A percentile compares a stretch with the other conserved stretches of the same genome.
These are phyloP conservation scores for Colletotrichum sp. DNA, from an alignment of 2,329 filamentous ascomycete genomes.

Conservation along the genomic window DNA sequence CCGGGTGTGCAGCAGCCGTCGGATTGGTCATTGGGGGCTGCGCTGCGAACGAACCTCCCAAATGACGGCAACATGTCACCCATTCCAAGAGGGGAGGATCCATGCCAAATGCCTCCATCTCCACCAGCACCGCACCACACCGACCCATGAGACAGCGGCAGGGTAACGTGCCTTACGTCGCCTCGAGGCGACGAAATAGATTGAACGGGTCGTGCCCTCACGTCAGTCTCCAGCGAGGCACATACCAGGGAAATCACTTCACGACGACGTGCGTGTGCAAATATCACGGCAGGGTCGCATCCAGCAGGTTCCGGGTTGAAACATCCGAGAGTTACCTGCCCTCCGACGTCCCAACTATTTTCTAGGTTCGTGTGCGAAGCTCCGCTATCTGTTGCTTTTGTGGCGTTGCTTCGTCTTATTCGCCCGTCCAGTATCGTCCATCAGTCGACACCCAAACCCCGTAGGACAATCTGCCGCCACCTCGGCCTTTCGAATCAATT, in stretches of 20 bases:
- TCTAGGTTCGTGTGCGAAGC: slow-evolving; percentile 4
- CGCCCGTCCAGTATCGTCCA: background rate
- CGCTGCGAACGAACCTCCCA: background rate
- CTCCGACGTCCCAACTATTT: background rate
- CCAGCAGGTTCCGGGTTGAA: background rate
- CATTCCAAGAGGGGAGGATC: slow-evolving; percentile 14
- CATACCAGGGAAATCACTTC: background rate
- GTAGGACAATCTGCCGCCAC: background rate
- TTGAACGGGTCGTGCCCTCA: background rate
- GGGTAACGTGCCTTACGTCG: background rate
- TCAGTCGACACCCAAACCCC: background rate
- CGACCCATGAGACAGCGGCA: background rate
- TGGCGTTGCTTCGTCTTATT: background rate
- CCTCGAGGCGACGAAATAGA: background rate
- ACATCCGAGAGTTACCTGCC: background rate
- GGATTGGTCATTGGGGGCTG: background rate
- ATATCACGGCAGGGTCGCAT: background rate
- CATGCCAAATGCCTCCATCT: background rate
- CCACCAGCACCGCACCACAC: background rate
- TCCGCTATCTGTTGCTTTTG: background rate
- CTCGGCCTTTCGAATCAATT: background rate
- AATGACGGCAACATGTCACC: background rate
- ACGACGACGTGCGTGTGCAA: background rate
- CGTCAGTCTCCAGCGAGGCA: background rate
- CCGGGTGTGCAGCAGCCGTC: background rate